Base-by-base conservation (phyloP, 345 rosid genomes). In the Corchorus olitorius region DNA sequence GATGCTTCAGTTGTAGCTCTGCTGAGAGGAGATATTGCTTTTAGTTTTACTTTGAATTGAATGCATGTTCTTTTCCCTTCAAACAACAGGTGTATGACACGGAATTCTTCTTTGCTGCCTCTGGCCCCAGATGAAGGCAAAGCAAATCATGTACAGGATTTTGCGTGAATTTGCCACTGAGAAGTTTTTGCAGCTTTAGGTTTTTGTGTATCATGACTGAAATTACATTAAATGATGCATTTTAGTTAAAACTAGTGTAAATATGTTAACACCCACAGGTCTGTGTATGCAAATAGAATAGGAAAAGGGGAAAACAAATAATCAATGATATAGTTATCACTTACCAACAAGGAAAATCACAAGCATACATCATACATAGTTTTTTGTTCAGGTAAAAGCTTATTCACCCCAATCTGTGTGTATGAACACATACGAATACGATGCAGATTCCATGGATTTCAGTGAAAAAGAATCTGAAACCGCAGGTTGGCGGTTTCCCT, bases 131-230 rank as follows among this genome's bases (percentile, higher is more conserved):
- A 39, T 39, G 5, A 4, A 39, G 54, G 27, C 27, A 68, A 61
- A 46, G 46, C 27, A 50, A 60, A 46, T 15, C 33, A 11, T 73
- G 52, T 12, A 73, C 41, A 45, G 16, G 15, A 35, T 27, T 59
- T 33, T 45, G 56, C 43, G 4, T 15, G 55, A n/a, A 17, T 43
- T 46, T 73, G 12, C 37, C 7, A 22, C 41, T 4, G 12, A 73
- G 53, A 20, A 69, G 16, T 73, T 73, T 56, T 41, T 50, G 46
- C 16, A 50, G 56, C 20, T 69, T 52, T 33, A 69, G 59, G 45
- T 50, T 16, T 27, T 69, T 50, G 20, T 16, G 46, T 62, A 35
- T 45, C 1, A 62, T 34, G 52, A 66, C 33, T 65, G 15, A 12
- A 19, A 49, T 27, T 70, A 17, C 48, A 70, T 50, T 48, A 27